Percentiles rank a stretch among this genome's conserved stretches.
Evolutionary conservation across 1,284 basidiomycete genomes (phyloP).

Genomic region (Athelia psychrophila): DNA sequence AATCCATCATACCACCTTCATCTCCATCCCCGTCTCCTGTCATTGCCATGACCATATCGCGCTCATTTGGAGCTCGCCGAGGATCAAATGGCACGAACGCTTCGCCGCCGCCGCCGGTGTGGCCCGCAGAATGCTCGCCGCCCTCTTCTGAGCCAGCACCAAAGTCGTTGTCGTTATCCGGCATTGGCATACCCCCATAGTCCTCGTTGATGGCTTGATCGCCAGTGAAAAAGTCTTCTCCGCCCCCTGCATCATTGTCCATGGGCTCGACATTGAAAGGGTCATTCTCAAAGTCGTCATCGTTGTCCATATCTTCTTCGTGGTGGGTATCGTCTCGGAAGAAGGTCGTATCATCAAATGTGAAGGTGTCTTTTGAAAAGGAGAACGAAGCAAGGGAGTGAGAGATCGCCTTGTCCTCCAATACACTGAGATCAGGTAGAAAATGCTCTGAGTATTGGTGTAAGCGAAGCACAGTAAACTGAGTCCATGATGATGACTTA

Average conservation of each 20-base stretch:
- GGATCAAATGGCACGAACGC: conserved; percentile 79
- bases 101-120: conserved; percentile 40
- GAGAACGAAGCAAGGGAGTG: conserved; percentile 80
- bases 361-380: conserved; percentile 63
- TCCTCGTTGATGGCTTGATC: conserved; percentile 67
- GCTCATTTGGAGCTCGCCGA: conserved; percentile 62
- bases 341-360: conserved; percentile 60
- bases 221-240: conserved; percentile 77
- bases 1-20: conserved; percentile 73
- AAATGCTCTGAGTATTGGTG: conserved; percentile 48
- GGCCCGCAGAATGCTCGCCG: conserved; percentile 39
- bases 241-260: conserved; percentile 48
- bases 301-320: conserved; percentile 1
- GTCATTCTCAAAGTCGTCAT: conserved; percentile 42
- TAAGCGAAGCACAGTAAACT: conserved; percentile 3
- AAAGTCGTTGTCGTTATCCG: conserved; percentile 29
- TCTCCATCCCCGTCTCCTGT: conserved; percentile 58
- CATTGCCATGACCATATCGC: conserved; percentile 85
- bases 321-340: conserved; percentile 41
- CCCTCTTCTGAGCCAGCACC: conserved; percentile 44
- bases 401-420: conserved; percentile 74
- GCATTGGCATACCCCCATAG: conserved; percentile 31
- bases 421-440: conserved; percentile 60
- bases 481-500: conserved; percentile 32
- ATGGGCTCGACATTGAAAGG: conserved; percentile 32